Base-by-base conservation (phyloP, 148 eudicot species). In the Chenopodium formosanum region DNA sequence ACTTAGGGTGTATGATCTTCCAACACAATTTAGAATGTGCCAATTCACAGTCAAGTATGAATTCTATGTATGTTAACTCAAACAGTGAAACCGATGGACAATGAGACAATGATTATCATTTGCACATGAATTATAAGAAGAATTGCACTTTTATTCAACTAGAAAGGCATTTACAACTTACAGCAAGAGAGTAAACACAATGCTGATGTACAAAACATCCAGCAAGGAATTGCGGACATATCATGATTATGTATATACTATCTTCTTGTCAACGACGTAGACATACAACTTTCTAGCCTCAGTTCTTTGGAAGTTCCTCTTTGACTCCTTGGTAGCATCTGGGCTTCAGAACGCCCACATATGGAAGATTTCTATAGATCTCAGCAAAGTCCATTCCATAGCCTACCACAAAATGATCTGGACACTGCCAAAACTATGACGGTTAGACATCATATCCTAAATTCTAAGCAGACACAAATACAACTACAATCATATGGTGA, bases 341-440 rank as follows among this genome's bases (percentile, higher is more conserved):
- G 60, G 97, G 97, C 94, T 93, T 94, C 85, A 94, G 80, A 76
- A 94, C 84, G 34, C 98, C 98, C 70, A 94, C 86, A 76, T 90
- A 94, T 47, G 97, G 98, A 90, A 94, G 89, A 80, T 94, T 94
- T 80, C 98, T 88, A 88, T 93, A 94, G 23, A 71, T 73, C 86
- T 94, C 97, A 9, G 91, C 95, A 68, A 88, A 89, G 79, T 94
- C 98, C 86, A 94, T 83, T 75, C 98, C 98, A 80, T 94, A 94
- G 67, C 98, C 98, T 56, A 94, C 97, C 29, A 94, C 95, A 71
- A 93, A 93, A 74, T 79, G 76, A 89, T 93, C 95, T 1, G 94
- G 94, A 79, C 95, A 93, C 98, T 94, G 94, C 85, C 56, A 81
- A 37, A 52, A 81, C 46, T 7, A 60, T 73, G 3, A 88, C 23